Percentiles rank a stretch among this genome's conserved stretches.
Conservation (phyloP, 371 early-diverging fungal species). For the Mortierella sp. region DNA sequence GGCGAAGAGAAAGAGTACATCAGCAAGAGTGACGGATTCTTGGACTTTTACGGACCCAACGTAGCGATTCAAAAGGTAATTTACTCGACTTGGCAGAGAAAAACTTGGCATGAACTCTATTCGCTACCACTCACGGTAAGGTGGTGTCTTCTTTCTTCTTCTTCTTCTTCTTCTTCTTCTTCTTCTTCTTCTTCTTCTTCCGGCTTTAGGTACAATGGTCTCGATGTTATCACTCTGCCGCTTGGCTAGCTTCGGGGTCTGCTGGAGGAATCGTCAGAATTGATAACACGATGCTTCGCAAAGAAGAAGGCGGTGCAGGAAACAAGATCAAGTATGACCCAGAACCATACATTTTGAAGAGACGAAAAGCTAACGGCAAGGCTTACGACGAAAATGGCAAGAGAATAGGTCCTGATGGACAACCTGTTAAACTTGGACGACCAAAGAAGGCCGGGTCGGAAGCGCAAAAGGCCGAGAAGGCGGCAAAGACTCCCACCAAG, state of each 20-base stretch:
- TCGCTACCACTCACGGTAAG: too few species aligned
- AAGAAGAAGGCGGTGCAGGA: slow-evolving; percentile 13
- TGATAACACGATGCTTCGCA: slow-evolving; percentile 45
- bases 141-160: background rate
- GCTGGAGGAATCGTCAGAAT: slow-evolving; percentile 41
- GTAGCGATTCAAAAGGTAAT: slow-evolving; percentile 42
- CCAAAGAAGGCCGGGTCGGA: slow-evolving; percentile 10
- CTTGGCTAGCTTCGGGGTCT: slow-evolving; percentile 47
- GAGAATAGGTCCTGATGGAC: slow-evolving; percentile 6
- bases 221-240: slow-evolving; percentile 32
- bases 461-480: background rate
- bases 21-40: slow-evolving; percentile 13
- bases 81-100: background rate
- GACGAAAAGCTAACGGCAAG: slow-evolving; percentile 7
- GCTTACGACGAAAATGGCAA: slow-evolving; percentile 1
- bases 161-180: background rate
- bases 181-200: too few species aligned
- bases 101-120: too few species aligned
- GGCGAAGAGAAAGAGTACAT: slow-evolving; percentile 28
- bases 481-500: background rate
- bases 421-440: slow-evolving; percentile 18
- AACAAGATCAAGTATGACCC: slow-evolving; percentile 31
- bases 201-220: slow-evolving; percentile 50
- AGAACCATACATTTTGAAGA: slow-evolving; percentile 32
- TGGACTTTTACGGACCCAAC: slow-evolving; percentile 24